A percentile compares a stretch with the other conserved stretches of the same genome.
These are phyloP conservation scores for Hymenoscyphus infarciens DNA, from an alignment of 2,329 filamentous ascomycete genomes.

Conservation along the genomic window DNA sequence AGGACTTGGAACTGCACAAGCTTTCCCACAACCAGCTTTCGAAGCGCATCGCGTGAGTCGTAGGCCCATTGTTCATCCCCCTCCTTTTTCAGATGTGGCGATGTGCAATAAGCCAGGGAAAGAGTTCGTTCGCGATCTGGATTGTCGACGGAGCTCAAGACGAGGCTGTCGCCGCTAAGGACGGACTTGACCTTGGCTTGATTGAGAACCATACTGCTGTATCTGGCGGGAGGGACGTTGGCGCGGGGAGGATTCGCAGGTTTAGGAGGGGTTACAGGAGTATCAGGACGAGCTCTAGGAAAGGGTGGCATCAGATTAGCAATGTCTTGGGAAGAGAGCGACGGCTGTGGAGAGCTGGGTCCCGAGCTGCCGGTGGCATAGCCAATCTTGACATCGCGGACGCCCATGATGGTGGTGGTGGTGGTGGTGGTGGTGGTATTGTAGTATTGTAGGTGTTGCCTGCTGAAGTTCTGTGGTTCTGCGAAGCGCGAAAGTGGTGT, in stretches of 20 bases:
- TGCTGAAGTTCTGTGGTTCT: neutral
- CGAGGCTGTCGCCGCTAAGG: constrained; percentile 86
- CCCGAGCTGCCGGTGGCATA: constrained; percentile 18
- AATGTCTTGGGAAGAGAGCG: constrained; percentile 20
- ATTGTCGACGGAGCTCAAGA: constrained; percentile 78
- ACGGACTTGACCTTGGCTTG: constrained; percentile 86
- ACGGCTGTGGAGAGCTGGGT: constrained; percentile 16
- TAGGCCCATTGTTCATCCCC: constrained; percentile 92
- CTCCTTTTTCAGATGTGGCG: constrained; percentile 81
- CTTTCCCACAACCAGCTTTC: constrained; percentile 81
- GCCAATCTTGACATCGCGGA: constrained; percentile 29
- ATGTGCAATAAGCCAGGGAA: constrained; percentile 87
- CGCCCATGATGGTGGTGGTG: constrained; percentile 22
- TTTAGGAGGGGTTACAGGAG: constrained; percentile 10
- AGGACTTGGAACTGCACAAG: constrained; percentile 78
- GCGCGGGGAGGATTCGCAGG: constrained; percentile 23
- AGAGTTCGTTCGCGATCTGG: constrained; percentile 79
- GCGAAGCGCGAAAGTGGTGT: neutral
- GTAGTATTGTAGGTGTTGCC: neutral
- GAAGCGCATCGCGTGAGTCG: constrained; percentile 89
- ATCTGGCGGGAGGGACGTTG: constrained; percentile 33
- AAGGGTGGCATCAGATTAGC: constrained; percentile 38
- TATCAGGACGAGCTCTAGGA: constrained; percentile 23
- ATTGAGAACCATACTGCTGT: constrained; percentile 33
- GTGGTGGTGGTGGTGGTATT: too few species aligned